These are phyloP conservation scores for Paraconiothyrium brasiliense DNA, from an alignment of 2,329 filamentous ascomycete genomes.

Conservation along the genomic window DNA sequence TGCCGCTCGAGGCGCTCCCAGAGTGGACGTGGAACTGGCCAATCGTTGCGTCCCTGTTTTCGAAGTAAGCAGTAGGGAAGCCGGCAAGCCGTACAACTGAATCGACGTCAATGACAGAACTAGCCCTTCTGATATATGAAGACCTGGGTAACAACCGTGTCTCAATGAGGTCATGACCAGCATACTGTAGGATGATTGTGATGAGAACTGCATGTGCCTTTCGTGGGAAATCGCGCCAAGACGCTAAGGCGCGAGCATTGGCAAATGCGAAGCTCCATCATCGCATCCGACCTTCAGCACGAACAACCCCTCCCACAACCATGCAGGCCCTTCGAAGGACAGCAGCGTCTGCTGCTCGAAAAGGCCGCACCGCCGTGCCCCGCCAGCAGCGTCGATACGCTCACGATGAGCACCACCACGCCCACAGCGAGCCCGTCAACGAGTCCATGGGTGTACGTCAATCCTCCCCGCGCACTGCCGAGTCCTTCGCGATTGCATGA, in stretches of 20 bases:
- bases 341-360: conserved; percentile 53
- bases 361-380: conserved; percentile 44
- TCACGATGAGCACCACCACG: conserved; percentile 47
- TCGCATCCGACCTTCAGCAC: conserved; percentile 31
- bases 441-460: conserved; percentile 63
- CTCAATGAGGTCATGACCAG: too few species aligned
- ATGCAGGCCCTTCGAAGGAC: conserved; percentile 59
- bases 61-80: neutral
- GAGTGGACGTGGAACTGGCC: neutral
- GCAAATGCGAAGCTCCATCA: conserved; percentile 39
- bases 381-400: conserved; percentile 55
- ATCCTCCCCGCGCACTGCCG: conserved; percentile 24
- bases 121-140: neutral
- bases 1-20: too few species aligned
- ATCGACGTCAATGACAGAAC: neutral
- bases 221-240: conserved; percentile 23
- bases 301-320: conserved; percentile 28
- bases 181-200: too few species aligned
- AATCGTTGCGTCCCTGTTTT: neutral
- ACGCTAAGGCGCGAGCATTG: conserved; percentile 25
- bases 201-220: neutral
- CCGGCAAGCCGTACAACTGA: neutral
- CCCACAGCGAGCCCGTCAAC: conserved; percentile 48
- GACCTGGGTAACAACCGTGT: neutral
- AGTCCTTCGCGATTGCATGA: conserved; percentile 10